Percentiles rank a stretch among this genome's conserved stretches.
Conservation (phyloP, 1,139 yeast genomes). For the Diutina rugosa region DNA sequence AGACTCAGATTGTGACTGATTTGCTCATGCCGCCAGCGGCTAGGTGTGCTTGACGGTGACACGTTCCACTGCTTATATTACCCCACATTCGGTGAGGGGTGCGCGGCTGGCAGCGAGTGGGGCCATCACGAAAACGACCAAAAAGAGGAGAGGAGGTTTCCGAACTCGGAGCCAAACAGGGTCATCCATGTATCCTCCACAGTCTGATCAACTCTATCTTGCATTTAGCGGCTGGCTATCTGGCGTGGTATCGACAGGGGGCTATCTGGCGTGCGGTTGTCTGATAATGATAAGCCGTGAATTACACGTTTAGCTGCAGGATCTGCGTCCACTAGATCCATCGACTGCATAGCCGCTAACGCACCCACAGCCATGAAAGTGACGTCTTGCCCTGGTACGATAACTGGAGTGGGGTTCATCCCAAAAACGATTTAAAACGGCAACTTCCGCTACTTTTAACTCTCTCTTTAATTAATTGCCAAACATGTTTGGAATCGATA, state of each 20-base stretch:
- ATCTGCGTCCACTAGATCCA: background rate
- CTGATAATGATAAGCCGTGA: no score
- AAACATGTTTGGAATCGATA: background rate
- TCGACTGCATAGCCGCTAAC: background rate
- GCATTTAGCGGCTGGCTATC: no score
- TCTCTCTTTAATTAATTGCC: background rate
- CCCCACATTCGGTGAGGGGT: background rate
- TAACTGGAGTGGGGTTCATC: background rate
- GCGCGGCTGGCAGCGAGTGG: background rate
- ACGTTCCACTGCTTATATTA: background rate
- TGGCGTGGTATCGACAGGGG: background rate
- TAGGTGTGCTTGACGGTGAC: background rate
- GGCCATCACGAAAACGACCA: background rate
- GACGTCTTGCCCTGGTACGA: background rate
- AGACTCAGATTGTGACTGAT: no score
- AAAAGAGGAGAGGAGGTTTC: background rate
- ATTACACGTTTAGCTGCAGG: background rate
- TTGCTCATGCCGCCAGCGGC: background rate
- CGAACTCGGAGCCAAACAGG: background rate
- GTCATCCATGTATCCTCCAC: no score
- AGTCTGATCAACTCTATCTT: no score
- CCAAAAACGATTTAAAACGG: background rate
- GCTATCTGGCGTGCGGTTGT: no score
- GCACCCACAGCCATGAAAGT: background rate
- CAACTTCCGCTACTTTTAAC: background rate